These are phyloP conservation scores for Monosporascus sp. DNA, from an alignment of 2,329 filamentous ascomycete species.

Conservation along the genomic window DNA sequence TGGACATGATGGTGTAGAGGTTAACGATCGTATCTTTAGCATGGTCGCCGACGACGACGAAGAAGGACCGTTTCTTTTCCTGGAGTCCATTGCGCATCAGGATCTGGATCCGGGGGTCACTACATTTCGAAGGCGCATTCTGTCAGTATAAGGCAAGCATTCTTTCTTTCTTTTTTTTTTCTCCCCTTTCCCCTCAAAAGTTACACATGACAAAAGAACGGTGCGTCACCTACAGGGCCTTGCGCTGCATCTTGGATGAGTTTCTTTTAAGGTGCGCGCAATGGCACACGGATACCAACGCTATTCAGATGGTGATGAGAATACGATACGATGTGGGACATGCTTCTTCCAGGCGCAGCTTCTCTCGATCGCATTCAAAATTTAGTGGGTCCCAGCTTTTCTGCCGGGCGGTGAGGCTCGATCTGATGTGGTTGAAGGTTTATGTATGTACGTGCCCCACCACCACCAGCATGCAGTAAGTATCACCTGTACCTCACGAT, in stretches of 20 bases:
- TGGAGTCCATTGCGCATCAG: slow-evolving; percentile 87
- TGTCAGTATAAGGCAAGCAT: background rate
- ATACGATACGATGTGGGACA: no score
- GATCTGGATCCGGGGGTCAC: slow-evolving; percentile 84
- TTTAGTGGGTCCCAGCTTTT: slow-evolving; percentile 19
- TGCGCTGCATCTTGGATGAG: slow-evolving; percentile 19
- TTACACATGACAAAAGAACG: no score
- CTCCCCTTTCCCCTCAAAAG: no score
- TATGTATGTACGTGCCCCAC: no score
- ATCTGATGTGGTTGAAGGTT: background rate
- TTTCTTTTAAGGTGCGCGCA: background rate
- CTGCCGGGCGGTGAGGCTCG: slow-evolving; percentile 19
- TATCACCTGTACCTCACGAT: no score
- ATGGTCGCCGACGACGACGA: slow-evolving; percentile 90
- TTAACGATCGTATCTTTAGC: slow-evolving; percentile 97
- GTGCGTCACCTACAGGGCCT: slow-evolving; percentile 20
- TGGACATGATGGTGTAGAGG: slow-evolving; percentile 87
- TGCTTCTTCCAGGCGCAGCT: background rate
- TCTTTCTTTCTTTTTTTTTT: no score
- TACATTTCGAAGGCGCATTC: slow-evolving; percentile 26
- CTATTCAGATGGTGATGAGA: no score
- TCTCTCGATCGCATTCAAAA: slow-evolving; percentile 10
- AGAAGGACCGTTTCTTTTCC: slow-evolving; percentile 97
- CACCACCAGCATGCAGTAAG: no score
- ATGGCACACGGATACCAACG: background rate